Evolutionary conservation across 768 basidiomycete genomes (phyloP), one percentile per base, ranked within the genome.

Genomic region (Gloeophyllum trabeum): DNA sequence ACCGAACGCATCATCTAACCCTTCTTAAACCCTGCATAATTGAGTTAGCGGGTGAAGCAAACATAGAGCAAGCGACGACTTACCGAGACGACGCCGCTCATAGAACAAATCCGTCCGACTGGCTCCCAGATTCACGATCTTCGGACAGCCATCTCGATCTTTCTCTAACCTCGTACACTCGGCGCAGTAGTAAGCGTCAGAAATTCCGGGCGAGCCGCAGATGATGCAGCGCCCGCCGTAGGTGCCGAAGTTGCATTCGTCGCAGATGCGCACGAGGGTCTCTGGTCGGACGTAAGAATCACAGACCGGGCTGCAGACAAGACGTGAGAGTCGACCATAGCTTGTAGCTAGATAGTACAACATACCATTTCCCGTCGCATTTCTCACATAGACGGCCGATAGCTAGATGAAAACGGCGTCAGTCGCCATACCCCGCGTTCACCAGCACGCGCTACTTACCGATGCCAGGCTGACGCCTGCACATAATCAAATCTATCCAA

Each of bases 271-370:
- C 45, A 98, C 96, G 49, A 98, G 74, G 19, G 94, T 98, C 65
- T 94, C 93, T 53, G 96, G 96, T 53, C 96, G 79, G 48, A 99
- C 96, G 65, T 98, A 98, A 43, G 94, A 97, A 67, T 99, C 94
- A 67, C 94, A 99, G 35, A 97, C 89, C 6, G 94, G 94, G 61
- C 94, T 99, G 43, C 6, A 41, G 18, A 13, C 23, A 18, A 16
- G 28, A 16, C 10, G 43, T 4, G 32, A 28, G 24, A 21, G 20
- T 43, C n/a, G 10, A 10, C 28, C 28, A 10, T 21, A 37, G 36
- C 36, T 37, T 37, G 13, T 7, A 7, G 20, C 36, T 10, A 12
- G 7, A 37, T 37, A 37, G 7, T 21, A 21, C 10, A 10, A 57
- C 81, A 46, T 53, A 96, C 94, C 96, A 99, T 80, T 98, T 98